Evolutionary conservation across 148 eudicot genomes (phyloP), one percentile per base, ranked within the genome.

Genomic region (Silene uniflora): DNA sequence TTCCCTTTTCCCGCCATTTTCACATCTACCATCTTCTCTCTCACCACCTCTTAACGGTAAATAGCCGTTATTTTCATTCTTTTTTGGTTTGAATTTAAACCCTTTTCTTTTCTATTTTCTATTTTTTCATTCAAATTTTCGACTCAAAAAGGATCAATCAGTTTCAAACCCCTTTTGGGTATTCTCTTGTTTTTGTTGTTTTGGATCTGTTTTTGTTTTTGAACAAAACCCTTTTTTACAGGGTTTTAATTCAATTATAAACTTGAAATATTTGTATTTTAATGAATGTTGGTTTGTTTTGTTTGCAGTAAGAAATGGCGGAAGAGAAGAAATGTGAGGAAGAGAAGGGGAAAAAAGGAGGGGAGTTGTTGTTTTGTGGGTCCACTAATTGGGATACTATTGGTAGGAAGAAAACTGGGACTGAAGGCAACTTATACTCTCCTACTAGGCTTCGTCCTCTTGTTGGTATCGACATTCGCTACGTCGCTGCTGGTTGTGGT

Each of bases 391-490:
- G 99, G 99, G 95, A 91, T 75, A 79, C 90, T 58, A 79, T 95
- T 83, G 97, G 97, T 23, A 84, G 88, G 64, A 81, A 80, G 58
- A 92, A 87, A 75, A 78, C 77, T 24, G 73, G 86, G 18, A 22
- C 54, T 24, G 97, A 92, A 42, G 85, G 87, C 10, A 90, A 86
- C 76, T 76, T 96, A 81, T 84, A 79, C 16, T 81, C 95, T 27
- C 99, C 99, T 5, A 91, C 99, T 21, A 69, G 98, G 75, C 93
- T 96, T 56, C 86, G 99, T 17, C 91, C 99, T 0, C 97, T 96
- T 42, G 86, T 96, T 67, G 99, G 98, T 1, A 81, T 96, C 44
- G 81, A 85, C 74, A 96, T 96, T 82, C 81, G 93, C 12, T 86
- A 77, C 25, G 98, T 96, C 23, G 95, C 97, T 61, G 69, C 98